phyloP scores from a whole-genome alignment of 2,329 filamentous ascomycete genomes.

The Tolypocladium inflatum region DNA sequence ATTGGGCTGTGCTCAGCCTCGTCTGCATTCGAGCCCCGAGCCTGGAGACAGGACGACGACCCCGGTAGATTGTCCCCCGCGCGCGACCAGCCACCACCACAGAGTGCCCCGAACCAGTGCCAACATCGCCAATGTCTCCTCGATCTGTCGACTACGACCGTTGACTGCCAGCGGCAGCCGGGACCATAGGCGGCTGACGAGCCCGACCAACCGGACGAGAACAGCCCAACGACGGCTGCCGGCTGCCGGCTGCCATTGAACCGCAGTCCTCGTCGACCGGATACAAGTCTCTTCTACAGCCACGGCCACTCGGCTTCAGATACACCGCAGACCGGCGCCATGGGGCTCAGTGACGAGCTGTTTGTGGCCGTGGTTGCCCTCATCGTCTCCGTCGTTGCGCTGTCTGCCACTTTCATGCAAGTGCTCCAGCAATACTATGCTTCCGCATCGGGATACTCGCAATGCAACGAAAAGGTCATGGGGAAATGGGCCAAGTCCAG shows the following conservation, averaged over 20 bases:
- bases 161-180: neutral
- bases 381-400: conserved; percentile 35
- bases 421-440: conserved; percentile 41
- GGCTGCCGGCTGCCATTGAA: neutral
- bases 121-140: neutral
- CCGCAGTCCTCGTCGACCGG: neutral
- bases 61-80: neutral
- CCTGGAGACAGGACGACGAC: neutral
- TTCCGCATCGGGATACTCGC: conserved; percentile 38
- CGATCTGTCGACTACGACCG: neutral
- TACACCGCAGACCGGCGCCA: neutral
- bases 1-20: neutral
- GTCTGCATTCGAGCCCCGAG: neutral
- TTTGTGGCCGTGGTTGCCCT: conserved; percentile 34
- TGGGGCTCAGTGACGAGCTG: conserved; percentile 17
- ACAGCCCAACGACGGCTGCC: neutral
- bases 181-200: neutral
- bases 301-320: neutral
- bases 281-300: too few relatives aligned
- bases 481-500: conserved; percentile 34
- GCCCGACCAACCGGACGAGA: neutral
- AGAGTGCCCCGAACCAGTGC: neutral
- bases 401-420: conserved; percentile 35
- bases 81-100: neutral
- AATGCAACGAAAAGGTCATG: conserved; percentile 38